These are phyloP conservation scores for Colletotrichum karsti DNA, from an alignment of 2,329 filamentous ascomycete genomes.

Conservation along the genomic window DNA sequence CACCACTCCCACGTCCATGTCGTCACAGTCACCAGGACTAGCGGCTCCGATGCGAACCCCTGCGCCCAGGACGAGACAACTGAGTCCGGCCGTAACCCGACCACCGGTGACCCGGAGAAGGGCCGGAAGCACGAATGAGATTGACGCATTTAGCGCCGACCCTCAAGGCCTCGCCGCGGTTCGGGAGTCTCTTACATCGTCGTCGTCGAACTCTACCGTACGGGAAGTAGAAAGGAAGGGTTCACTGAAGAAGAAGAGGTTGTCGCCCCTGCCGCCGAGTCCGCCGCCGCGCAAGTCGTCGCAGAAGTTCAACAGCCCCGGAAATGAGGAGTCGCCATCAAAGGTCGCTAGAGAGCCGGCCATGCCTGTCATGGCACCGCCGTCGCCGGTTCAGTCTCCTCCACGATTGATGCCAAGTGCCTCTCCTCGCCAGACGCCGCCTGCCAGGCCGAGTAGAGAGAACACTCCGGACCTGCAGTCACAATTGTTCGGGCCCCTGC, in stretches of 20 bases:
- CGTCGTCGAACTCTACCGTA: slow-evolving; percentile 76
- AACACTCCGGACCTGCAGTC: slow-evolving; percentile 70
- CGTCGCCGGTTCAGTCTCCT: slow-evolving; percentile 32
- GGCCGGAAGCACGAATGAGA: slow-evolving; percentile 63
- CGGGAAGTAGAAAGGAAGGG: slow-evolving; percentile 55
- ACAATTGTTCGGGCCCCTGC: slow-evolving; percentile 59
- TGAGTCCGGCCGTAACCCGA: slow-evolving; percentile 63
- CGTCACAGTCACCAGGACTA: slow-evolving; percentile 76
- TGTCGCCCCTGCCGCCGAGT: slow-evolving; percentile 63
- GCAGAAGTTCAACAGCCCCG: slow-evolving; percentile 55
- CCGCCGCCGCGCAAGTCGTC: slow-evolving; percentile 71
- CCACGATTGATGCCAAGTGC: slow-evolving; percentile 35
- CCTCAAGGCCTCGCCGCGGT: slow-evolving; percentile 70
- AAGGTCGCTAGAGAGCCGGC: slow-evolving; percentile 43
- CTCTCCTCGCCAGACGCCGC: slow-evolving; percentile 50
- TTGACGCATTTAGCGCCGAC: slow-evolving; percentile 54
- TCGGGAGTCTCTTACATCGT: slow-evolving; percentile 75
- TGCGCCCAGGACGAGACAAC: slow-evolving; percentile 58
- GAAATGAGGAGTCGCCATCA: slow-evolving; percentile 47
- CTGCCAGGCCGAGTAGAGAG: slow-evolving; percentile 73
- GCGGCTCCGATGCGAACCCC: slow-evolving; percentile 57
- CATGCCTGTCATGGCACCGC: slow-evolving; percentile 33
- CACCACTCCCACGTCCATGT: slow-evolving; percentile 81
- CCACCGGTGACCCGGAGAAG: slow-evolving; percentile 69
- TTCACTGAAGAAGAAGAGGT: slow-evolving; percentile 52